Evolutionary conservation across 768 basidiomycete species (phyloP).

Genomic region (Dendrothele bispora): DNA sequence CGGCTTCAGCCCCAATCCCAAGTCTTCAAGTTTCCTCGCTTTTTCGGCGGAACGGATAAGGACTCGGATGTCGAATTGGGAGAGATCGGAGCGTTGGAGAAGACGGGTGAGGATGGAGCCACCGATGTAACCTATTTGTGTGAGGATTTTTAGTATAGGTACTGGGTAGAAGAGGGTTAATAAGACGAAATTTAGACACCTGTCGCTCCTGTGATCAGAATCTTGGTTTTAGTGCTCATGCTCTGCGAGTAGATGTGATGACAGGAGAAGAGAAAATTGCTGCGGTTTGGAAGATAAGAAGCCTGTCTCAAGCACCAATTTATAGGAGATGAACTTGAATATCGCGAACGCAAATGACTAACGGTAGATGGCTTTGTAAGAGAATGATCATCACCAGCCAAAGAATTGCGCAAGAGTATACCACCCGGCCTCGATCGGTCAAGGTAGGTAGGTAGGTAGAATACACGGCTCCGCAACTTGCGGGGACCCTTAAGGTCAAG

Average conservation of each 20-base stretch:
- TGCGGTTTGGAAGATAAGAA: too few species aligned
- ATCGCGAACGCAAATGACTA: too few species aligned
- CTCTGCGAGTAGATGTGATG: not conserved
- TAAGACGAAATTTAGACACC: not conserved
- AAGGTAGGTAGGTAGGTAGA: too few species aligned
- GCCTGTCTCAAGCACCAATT: too few species aligned
- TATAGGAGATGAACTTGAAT: too few species aligned
- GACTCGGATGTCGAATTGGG: conserved; percentile 44
- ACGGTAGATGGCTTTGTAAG: too few species aligned
- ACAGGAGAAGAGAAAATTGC: too few species aligned
- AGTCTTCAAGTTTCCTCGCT: conserved; percentile 41
- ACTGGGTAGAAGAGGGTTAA: not conserved
- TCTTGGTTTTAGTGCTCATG: not conserved
- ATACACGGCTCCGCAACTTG: too few species aligned
- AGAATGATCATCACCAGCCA: too few species aligned
- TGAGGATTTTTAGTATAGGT: not conserved
- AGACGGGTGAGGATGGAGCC: conserved; percentile 2
- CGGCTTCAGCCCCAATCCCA: conserved; percentile 34
- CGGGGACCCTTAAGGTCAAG: too few species aligned
- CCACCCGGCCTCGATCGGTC: too few species aligned
- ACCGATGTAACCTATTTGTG: conserved; percentile 2
- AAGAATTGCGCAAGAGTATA: too few species aligned
- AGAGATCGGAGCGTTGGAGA: conserved; percentile 2
- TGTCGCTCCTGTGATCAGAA: conserved; percentile 5
- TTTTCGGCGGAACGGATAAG: conserved; percentile 46